Percentiles rank a stretch among this genome's conserved stretches.
phyloP scores from a whole-genome alignment of 2,329 filamentous ascomycete species.

The Aspergillus nomiae region DNA sequence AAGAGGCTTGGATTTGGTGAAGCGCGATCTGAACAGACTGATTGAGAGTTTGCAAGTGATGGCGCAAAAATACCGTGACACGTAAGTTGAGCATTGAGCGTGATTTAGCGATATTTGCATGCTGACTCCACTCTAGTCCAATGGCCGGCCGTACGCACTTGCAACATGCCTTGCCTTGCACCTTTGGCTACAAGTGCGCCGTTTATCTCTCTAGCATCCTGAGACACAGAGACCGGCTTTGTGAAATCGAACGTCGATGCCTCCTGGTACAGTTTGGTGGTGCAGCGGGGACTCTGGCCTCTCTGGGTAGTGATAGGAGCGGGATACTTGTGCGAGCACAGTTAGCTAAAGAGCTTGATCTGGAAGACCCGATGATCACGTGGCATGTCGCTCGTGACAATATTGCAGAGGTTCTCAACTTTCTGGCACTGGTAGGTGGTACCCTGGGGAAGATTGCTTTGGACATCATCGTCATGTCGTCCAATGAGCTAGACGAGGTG shows the following conservation, averaged over 20 bases:
- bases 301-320: slow-evolving; percentile 50
- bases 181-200: slow-evolving; percentile 61
- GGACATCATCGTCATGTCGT: slow-evolving; percentile 61
- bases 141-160: slow-evolving; percentile 62
- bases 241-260: slow-evolving; percentile 49
- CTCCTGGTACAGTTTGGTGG: slow-evolving; percentile 60
- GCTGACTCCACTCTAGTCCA: slow-evolving; percentile 26
- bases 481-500: slow-evolving; percentile 58
- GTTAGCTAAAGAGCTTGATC: slow-evolving; percentile 51
- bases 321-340: slow-evolving; percentile 53
- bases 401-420: slow-evolving; percentile 56
- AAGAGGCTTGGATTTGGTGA: slow-evolving; percentile 51
- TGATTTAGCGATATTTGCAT: not conserved
- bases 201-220: slow-evolving; percentile 56
- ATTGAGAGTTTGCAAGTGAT: slow-evolving; percentile 47
- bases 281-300: slow-evolving; percentile 58
- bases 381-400: slow-evolving; percentile 61
- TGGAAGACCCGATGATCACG: slow-evolving; percentile 56
- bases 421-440: slow-evolving; percentile 56
- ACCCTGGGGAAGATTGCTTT: slow-evolving; percentile 58
- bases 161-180: slow-evolving; percentile 59
- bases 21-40: slow-evolving; percentile 47
- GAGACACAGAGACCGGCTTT: slow-evolving; percentile 52
- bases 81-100: slow-evolving; percentile 15
- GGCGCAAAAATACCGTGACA: slow-evolving; percentile 51